Evolutionary conservation across 495 filamentous ascomycete species (phyloP).

Genomic region (Neurospora sp.): DNA sequence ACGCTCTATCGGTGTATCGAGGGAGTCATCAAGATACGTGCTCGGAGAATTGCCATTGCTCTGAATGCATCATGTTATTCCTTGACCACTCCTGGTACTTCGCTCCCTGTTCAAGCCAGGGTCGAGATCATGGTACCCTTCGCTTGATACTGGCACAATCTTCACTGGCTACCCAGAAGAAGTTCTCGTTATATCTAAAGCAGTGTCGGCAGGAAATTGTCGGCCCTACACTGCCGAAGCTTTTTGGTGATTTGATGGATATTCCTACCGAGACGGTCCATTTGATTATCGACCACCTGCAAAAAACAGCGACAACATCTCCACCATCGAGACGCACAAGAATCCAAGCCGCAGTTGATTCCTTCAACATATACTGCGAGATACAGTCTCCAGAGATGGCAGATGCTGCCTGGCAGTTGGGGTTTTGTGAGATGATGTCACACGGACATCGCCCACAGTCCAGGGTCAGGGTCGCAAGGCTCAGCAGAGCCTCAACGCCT

Average conservation of each 20-base stretch:
- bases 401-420: no score
- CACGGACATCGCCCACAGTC: no score
- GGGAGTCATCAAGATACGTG: fast-evolving
- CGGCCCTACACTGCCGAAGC: not conserved
- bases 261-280: not conserved
- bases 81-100: not conserved
- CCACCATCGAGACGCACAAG: not conserved
- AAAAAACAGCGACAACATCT: not conserved
- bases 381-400: not conserved
- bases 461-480: no score
- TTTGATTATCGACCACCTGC: not conserved
- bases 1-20: not conserved
- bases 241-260: no score
- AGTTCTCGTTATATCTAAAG: not conserved
- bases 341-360: not conserved
- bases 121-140: not conserved
- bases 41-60: not conserved
- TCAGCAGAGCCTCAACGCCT: no score
- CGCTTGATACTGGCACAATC: not conserved
- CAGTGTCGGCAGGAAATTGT: not conserved
- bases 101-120: not conserved
- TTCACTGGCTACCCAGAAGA: not conserved
- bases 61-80: not conserved
- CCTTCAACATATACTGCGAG: not conserved
- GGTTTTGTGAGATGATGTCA: no score